phyloP scores from a whole-genome alignment of 495 filamentous ascomycete species.

The Clohesyomyces aquaticus region DNA sequence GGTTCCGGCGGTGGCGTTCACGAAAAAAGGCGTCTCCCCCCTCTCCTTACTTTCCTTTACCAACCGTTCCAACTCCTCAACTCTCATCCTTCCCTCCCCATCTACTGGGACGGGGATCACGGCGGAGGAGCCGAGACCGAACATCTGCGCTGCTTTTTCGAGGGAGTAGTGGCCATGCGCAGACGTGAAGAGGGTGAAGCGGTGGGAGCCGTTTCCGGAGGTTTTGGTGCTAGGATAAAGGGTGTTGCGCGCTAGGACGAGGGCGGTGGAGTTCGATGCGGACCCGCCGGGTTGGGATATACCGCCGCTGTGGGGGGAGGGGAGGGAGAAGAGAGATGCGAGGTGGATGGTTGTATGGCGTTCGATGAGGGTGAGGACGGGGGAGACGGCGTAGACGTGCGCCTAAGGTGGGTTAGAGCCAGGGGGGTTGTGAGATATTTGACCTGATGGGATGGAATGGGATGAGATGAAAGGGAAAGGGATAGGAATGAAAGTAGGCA shows the following conservation, averaged over 20 bases:
- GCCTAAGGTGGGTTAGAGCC: too few species aligned
- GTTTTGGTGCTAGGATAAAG: conserved; percentile 76
- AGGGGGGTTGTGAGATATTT: too few species aligned
- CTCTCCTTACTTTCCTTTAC: conserved; percentile 61
- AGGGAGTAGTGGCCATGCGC: conserved; percentile 90
- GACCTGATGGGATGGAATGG: too few species aligned
- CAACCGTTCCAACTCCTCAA: conserved; percentile 62
- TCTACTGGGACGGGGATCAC: conserved; percentile 80
- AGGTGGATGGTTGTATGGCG: conserved; percentile 72
- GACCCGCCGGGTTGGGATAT: conserved; percentile 86
- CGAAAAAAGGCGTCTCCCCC: conserved; percentile 84
- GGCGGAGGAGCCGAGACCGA: conserved; percentile 74
- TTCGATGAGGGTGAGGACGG: conserved; percentile 82
- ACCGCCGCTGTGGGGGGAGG: conserved; percentile 73
- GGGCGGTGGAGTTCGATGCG: conserved; percentile 81
- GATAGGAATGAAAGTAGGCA: not conserved
- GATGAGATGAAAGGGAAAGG: not conserved
- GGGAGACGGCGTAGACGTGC: conserved; percentile 89
- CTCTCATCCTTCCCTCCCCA: conserved; percentile 68
- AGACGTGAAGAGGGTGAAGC: conserved; percentile 85
- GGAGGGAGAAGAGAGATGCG: conserved; percentile 76
- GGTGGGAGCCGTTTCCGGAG: conserved; percentile 64
- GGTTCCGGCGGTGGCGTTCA: conserved; percentile 93
- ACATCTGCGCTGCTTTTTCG: conserved; percentile 89
- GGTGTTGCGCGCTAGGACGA: conserved; percentile 87